A percentile compares a stretch with the other conserved stretches of the same genome.
phyloP scores from a whole-genome alignment of 495 filamentous ascomycete genomes.

The Xylaria bambusicola region DNA sequence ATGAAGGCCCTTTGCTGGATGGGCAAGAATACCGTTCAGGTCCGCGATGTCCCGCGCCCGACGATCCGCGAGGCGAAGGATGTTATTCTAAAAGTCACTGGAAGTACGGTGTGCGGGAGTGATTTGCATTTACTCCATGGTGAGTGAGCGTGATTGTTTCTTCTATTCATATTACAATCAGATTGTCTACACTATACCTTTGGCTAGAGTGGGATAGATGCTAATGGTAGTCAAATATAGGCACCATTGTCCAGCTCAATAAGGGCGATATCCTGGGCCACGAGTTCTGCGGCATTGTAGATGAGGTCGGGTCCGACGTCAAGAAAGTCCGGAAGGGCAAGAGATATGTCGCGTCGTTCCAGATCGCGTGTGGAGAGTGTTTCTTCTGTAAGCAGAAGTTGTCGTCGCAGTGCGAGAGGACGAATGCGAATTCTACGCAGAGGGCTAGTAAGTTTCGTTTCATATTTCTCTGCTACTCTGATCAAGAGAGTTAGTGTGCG shows the following conservation, averaged over 20 bases:
- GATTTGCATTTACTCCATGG: constrained; percentile 83
- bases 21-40: constrained; percentile 66
- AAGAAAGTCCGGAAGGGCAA: constrained; percentile 63
- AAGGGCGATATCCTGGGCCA: constrained; percentile 90
- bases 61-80: constrained; percentile 71
- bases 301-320: constrained; percentile 64
- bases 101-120: constrained; percentile 82
- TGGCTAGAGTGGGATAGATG: too few species aligned
- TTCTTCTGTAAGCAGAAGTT: constrained; percentile 75
- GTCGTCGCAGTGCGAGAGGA: constrained; percentile 75
- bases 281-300: constrained; percentile 84
- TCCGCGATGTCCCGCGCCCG: constrained; percentile 67
- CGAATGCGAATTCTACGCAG: constrained; percentile 68
- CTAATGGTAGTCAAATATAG: constrained; percentile 21
- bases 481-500: too few species aligned
- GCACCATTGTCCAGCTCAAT: constrained; percentile 67
- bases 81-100: constrained; percentile 83
- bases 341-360: constrained; percentile 82
- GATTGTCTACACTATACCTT: neutral
- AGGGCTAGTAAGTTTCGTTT: constrained; percentile 41
- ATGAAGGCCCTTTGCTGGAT: constrained; percentile 77
- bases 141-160: constrained; percentile 2
- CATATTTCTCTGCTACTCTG: too few species aligned
- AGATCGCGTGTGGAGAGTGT: constrained; percentile 79
- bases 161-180: too few species aligned